phyloP scores from a whole-genome alignment of 192 early-diverging fungal species.

The Rhizoclosmatium sp. region DNA sequence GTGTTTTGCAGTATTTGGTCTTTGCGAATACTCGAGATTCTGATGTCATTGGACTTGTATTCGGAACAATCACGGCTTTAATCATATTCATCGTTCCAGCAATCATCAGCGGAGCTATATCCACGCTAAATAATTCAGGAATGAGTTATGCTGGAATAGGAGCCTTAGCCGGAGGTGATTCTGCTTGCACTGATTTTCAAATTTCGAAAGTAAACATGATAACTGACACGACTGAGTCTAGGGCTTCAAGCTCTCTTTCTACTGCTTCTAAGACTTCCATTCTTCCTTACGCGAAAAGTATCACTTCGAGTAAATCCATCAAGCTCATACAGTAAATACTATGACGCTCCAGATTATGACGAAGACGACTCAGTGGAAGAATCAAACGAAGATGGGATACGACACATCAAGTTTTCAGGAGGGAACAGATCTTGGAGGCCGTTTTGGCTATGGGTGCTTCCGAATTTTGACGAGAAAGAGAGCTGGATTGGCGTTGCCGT shows the following conservation, averaged over 20 bases:
- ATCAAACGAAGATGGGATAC: background rate
- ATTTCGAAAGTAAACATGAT: too few relatives aligned
- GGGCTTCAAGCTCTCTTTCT: background rate
- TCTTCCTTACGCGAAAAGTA: background rate
- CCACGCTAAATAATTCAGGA: background rate
- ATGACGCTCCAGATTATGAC: background rate
- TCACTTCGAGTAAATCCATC: background rate
- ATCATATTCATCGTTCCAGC: conserved; percentile 10
- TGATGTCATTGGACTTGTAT: conserved; percentile 2
- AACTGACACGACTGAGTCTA: background rate
- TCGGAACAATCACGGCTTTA: conserved; percentile 7
- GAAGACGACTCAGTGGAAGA: conserved; percentile 4
- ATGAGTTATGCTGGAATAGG: background rate
- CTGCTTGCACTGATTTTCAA: background rate
- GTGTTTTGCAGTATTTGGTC: conserved; percentile 7
- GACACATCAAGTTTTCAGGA: background rate
- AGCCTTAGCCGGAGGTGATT: background rate
- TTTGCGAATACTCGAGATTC: background rate
- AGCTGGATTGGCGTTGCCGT: background rate
- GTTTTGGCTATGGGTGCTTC: conserved; percentile 2
- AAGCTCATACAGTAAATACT: background rate
- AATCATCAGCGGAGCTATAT: background rate
- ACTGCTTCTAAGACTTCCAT: background rate
- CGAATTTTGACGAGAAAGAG: background rate
- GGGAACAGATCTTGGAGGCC: background rate